Base-by-base conservation (phyloP, 139 green algal species). In the Raphidocelis subcapitata region DNA sequence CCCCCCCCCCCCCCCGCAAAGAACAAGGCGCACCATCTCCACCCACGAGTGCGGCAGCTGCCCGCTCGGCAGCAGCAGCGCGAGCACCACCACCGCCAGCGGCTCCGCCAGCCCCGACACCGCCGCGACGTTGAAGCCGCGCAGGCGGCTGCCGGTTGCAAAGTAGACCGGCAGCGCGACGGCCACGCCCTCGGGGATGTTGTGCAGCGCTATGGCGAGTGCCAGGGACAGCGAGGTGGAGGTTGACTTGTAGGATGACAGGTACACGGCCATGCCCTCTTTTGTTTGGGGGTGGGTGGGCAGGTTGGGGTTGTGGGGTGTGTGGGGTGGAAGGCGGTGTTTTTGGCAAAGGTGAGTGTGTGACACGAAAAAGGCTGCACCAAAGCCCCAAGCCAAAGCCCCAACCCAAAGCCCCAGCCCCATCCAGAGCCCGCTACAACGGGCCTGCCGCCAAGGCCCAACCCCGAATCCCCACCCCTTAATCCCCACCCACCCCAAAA, bases 141-240 rank as follows among this genome's bases (percentile, higher is more conserved):
- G 51, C 73, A 65, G 74, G 28, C 81, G 68, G 59, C 69, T 87
- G 51, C 87, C 83, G 0, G 93, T 98, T 12, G 92, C 90, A 68
- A 94, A 97, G 81, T 96, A 98, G 31, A 97, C 87, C 5, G 94
- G 94, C 78, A 98, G 84, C 14, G 94, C 91, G 15, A 98, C 62
- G 37, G 54, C 37, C 49, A 75, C 69, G 56, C 92, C 92, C 67
- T 94, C 85, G 14, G 91, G 91, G 49, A 96, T 86, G 75, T 96
- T 96, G 84, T 95, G 90, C 29, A 96, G 79, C 16, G 91, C 91
- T 52, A 96, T 96, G 37, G 91, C 91, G 21, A 90, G 67, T 15
- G 91, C 90, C 5, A 96, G 67, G 12, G 76, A 82, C 0, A 84
- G 54, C 23, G 90, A 90, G 23, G 88, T 74, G 1, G 78, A 62